Evolutionary conservation across 2,329 filamentous ascomycete genomes (phyloP).

Genomic region (Talaromyces albobiverticillius): DNA sequence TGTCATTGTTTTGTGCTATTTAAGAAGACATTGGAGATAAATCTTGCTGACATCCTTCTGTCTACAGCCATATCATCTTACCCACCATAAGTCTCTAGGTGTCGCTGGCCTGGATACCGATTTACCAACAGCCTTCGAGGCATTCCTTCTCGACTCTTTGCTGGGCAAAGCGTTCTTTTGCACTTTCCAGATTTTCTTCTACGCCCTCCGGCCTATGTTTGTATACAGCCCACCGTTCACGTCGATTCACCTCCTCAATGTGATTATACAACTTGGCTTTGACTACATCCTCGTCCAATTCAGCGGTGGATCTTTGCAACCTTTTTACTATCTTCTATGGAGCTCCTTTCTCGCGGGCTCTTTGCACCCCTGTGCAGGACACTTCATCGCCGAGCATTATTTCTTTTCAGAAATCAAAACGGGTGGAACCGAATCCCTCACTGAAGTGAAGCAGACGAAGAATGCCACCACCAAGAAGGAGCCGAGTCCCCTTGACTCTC

Average conservation of each 20-base stretch:
- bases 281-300: constrained; percentile 66
- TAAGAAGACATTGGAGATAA: neutral
- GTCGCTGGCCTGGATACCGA: constrained; percentile 96
- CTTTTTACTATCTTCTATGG: constrained; percentile 78
- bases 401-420: constrained; percentile 53
- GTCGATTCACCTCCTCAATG: constrained; percentile 77
- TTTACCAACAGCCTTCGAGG: constrained; percentile 87
- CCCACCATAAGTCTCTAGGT: constrained; percentile 97
- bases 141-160: constrained; percentile 85
- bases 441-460: constrained; percentile 46
- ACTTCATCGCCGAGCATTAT: constrained; percentile 98
- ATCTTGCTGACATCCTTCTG: neutral
- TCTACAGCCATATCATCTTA: constrained; percentile 84
- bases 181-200: constrained; percentile 99
- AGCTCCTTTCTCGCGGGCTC: constrained; percentile 92
- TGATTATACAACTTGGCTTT: constrained; percentile 72
- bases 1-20: neutral
- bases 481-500: constrained; percentile 51
- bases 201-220: constrained; percentile 92
- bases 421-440: constrained; percentile 47
- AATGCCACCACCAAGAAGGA: neutral
- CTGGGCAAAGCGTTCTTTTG: constrained; percentile 98
- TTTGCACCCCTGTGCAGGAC: constrained; percentile 88
- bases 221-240: constrained; percentile 89
- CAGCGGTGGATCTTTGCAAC: constrained; percentile 50